Conservation (phyloP, 306 rosid species). For the Myrica gale region DNA sequence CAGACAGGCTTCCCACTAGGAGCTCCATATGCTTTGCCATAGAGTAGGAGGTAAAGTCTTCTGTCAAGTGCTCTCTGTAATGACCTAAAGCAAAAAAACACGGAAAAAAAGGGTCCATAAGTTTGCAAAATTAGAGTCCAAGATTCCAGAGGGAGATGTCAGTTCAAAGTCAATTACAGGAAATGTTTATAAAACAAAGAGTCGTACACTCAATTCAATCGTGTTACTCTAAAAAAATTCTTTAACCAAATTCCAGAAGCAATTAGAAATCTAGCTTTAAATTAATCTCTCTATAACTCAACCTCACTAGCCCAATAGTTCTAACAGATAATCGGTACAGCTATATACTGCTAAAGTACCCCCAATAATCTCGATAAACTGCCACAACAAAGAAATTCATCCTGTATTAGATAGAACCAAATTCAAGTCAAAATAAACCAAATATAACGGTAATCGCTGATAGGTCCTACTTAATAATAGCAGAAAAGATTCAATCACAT, state of each 20-base stretch:
- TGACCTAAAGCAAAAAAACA: conserved; percentile 53
- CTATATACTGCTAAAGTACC: neutral
- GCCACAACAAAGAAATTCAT: neutral
- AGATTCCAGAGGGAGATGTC: neutral
- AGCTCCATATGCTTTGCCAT: conserved; percentile 51
- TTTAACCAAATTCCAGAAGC: neutral
- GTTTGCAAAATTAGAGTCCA: neutral
- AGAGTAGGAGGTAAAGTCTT: conserved; percentile 79
- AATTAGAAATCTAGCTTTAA: neutral
- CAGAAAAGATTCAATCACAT: neutral
- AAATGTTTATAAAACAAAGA: neutral
- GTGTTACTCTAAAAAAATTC: neutral
- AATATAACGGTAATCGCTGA: neutral
- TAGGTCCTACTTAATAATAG: neutral
- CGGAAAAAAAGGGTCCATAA: conserved; percentile 10
- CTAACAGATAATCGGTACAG: neutral
- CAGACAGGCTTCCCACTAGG: conserved; percentile 61
- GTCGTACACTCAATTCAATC: no score
- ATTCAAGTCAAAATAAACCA: no score
- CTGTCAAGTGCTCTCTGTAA: conserved; percentile 88
- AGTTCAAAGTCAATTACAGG: neutral
- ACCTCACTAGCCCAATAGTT: neutral
- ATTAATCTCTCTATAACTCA: neutral
- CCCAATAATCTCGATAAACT: neutral
- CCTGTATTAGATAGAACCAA: neutral